A percentile compares a stretch with the other conserved stretches of the same genome.
Evolutionary conservation across 805 yeast genomes (phyloP).

Genomic region (Spencermartinsiella europaea): DNA sequence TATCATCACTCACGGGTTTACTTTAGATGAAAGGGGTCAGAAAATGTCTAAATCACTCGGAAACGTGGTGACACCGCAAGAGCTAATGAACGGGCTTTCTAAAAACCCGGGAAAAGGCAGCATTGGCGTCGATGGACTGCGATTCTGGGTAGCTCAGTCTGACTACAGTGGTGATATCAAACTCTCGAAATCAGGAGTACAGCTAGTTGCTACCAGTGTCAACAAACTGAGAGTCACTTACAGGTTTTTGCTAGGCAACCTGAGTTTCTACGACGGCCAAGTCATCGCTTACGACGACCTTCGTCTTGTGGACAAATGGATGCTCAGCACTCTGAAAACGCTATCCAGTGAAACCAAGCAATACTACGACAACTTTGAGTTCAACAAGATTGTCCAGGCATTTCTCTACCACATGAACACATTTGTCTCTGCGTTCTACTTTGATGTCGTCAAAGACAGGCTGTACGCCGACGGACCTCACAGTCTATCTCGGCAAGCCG

Average conservation of each 20-base stretch:
- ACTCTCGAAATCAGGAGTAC: slow-evolving; percentile 64
- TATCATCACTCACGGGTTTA: slow-evolving; percentile 90
- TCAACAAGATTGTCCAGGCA: slow-evolving; percentile 62
- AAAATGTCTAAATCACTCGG: slow-evolving; percentile 96
- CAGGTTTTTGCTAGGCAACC: slow-evolving; percentile 74
- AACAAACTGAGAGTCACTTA: slow-evolving; percentile 81
- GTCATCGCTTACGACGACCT: slow-evolving; percentile 32
- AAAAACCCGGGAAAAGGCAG: slow-evolving; percentile 55
- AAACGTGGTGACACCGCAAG: slow-evolving; percentile 66
- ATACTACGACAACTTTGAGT: slow-evolving; percentile 56
- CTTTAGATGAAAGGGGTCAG: slow-evolving; percentile 74
- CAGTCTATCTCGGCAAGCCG: slow-evolving; percentile 48
- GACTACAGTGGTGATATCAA: slow-evolving; percentile 79
- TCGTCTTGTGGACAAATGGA: slow-evolving; percentile 48
- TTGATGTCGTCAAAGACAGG: slow-evolving; percentile 80
- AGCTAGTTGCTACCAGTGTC: slow-evolving; percentile 71
- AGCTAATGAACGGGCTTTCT: slow-evolving; percentile 45
- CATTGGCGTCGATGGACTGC: slow-evolving; percentile 84
- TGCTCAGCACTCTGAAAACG: slow-evolving; percentile 49
- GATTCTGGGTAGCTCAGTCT: slow-evolving; percentile 86
- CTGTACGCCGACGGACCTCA: slow-evolving; percentile 61
- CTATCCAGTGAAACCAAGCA: slow-evolving; percentile 40
- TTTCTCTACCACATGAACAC: slow-evolving; percentile 68
- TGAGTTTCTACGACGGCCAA: slow-evolving; percentile 37
- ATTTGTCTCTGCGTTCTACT: slow-evolving; percentile 75